A percentile compares a stretch with the other conserved stretches of the same genome.
phyloP scores from a whole-genome alignment of 2,329 filamentous ascomycete genomes.

The Clarireedia homoeocarpa region DNA sequence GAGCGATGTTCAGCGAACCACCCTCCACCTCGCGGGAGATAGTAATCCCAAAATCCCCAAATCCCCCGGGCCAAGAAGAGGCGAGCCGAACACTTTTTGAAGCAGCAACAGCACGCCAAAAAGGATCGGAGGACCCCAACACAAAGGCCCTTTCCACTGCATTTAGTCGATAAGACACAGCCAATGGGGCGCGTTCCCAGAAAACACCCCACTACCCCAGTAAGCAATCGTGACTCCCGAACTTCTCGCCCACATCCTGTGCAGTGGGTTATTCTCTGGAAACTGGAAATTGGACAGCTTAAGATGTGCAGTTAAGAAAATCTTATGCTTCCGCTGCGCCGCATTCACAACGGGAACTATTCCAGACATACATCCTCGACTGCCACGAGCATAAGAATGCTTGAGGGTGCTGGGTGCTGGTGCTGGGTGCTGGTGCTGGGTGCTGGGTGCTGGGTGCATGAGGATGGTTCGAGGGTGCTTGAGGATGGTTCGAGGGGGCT shows the following conservation, averaged over 20 bases:
- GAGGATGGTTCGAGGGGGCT: neutral
- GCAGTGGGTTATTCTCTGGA: neutral
- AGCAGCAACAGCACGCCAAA: conserved; percentile 1
- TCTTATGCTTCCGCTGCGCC: conserved; percentile 7
- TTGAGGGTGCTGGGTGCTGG: neutral
- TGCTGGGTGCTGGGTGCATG: neutral
- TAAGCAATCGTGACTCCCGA: neutral
- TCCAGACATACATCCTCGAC: conserved; percentile 8
- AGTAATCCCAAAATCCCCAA: neutral
- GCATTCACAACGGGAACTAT: conserved; percentile 8
- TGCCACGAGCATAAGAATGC: conserved; percentile 1
- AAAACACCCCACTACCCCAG: neutral
- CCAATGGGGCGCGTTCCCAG: conserved; percentile 7
- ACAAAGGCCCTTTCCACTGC: conserved; percentile 5
- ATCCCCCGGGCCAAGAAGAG: neutral
- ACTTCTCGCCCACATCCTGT: neutral
- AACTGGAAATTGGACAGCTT: neutral
- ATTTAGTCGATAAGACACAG: neutral
- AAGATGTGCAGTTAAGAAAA: conserved; percentile 11
- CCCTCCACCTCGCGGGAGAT: neutral
- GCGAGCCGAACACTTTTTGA: neutral
- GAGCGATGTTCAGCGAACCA: conserved; percentile 4
- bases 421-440: no score
- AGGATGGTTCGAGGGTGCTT: neutral
- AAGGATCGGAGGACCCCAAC: conserved; percentile 2